These are phyloP conservation scores for Alternaria angustiovoidea DNA, from an alignment of 2,329 filamentous ascomycete genomes.

Conservation along the genomic window DNA sequence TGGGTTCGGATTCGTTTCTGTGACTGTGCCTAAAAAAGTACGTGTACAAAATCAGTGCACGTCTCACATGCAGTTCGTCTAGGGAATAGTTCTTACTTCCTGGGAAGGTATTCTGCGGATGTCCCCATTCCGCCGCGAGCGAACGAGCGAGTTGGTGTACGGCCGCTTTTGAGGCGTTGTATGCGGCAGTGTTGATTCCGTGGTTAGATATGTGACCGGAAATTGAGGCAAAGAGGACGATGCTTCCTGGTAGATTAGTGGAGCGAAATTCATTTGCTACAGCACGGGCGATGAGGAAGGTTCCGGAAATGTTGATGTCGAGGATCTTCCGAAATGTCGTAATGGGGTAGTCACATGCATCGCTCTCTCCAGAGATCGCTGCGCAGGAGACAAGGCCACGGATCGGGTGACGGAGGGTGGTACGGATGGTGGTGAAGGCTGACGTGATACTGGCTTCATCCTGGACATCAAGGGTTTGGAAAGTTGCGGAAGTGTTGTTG, in stretches of 20 bases:
- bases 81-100: slow-evolving; percentile 11
- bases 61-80: too few relatives aligned
- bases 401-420: slow-evolving; percentile 27
- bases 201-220: slow-evolving; percentile 46
- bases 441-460: slow-evolving; percentile 26
- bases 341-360: slow-evolving; percentile 45
- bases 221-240: slow-evolving; percentile 52
- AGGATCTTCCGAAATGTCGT: slow-evolving; percentile 47
- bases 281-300: slow-evolving; percentile 46
- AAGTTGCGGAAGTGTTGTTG: slow-evolving; percentile 23
- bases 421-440: slow-evolving; percentile 19
- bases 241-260: slow-evolving; percentile 42
- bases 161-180: slow-evolving; percentile 64
- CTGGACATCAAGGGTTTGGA: slow-evolving; percentile 32
- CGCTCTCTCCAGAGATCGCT: slow-evolving; percentile 41
- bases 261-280: slow-evolving; percentile 45
- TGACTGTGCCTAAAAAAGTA: slow-evolving; percentile 10
- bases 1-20: slow-evolving; percentile 28
- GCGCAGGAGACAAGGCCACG: slow-evolving; percentile 40
- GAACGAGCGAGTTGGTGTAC: slow-evolving; percentile 61
- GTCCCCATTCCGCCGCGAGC: slow-evolving; percentile 60
- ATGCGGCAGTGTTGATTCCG: slow-evolving; percentile 55
- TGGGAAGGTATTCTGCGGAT: slow-evolving; percentile 53
- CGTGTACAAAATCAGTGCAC: too few relatives aligned
- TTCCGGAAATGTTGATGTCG: slow-evolving; percentile 51